phyloP scores from a whole-genome alignment of 2,329 filamentous ascomycete species.

The Neonectria sp. region DNA sequence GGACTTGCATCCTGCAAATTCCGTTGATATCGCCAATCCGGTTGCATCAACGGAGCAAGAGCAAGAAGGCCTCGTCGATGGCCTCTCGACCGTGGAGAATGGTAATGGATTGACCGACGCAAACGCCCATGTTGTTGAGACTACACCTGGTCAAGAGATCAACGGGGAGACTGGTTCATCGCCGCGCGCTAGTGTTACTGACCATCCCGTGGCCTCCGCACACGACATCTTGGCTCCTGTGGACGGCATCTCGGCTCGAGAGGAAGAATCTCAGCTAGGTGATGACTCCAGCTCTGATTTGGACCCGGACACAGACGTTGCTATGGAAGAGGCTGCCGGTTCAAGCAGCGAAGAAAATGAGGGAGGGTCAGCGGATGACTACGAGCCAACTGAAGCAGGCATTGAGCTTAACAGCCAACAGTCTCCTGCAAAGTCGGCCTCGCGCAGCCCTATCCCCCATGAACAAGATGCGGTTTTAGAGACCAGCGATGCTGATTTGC shows the following conservation, averaged over 20 bases:
- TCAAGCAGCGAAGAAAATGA: slow-evolving; percentile 47
- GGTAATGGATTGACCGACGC: not conserved
- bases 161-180: slow-evolving; percentile 1
- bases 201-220: not conserved
- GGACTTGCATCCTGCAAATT: slow-evolving; percentile 1
- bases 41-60: slow-evolving; percentile 13
- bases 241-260: not conserved
- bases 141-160: not conserved
- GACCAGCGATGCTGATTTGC: slow-evolving; percentile 48
- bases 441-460: slow-evolving; percentile 30
- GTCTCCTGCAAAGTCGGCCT: slow-evolving; percentile 19
- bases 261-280: slow-evolving; percentile 3
- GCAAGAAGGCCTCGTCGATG: slow-evolving; percentile 30
- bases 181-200: not conserved
- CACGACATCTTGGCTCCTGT: slow-evolving; percentile 4
- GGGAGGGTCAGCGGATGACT: slow-evolving; percentile 63
- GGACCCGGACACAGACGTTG: slow-evolving; percentile 40
- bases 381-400: slow-evolving; percentile 68
- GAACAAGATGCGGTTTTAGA: slow-evolving; percentile 41
- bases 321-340: slow-evolving; percentile 43
- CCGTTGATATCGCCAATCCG: slow-evolving; percentile 9
- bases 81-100: slow-evolving; percentile 11
- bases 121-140: not conserved
- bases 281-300: slow-evolving; percentile 17
- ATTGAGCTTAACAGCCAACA: slow-evolving; percentile 33